Evolutionary conservation across 2,329 filamentous ascomycete genomes (phyloP).

Genomic region (Alternaria sp.): DNA sequence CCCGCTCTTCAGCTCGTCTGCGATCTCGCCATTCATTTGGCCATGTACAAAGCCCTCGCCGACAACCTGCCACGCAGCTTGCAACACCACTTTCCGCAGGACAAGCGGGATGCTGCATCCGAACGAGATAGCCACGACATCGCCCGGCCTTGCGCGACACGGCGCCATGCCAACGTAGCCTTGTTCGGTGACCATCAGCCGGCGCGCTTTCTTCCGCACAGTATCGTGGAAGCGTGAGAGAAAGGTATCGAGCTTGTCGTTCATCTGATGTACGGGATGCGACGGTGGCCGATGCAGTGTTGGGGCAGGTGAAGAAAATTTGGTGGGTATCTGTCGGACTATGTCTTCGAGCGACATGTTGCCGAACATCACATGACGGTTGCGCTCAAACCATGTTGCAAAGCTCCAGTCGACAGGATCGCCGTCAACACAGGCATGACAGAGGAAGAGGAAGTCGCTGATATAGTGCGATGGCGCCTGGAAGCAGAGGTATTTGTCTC

Average conservation of each 20-base stretch:
- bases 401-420: conserved; percentile 34
- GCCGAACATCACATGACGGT: conserved; percentile 25
- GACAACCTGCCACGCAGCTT: conserved; percentile 33
- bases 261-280: conserved; percentile 18
- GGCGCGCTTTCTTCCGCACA: conserved; percentile 36
- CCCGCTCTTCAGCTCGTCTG: conserved; percentile 15
- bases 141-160: conserved; percentile 33
- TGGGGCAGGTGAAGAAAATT: conserved; percentile 2
- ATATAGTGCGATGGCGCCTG: conserved; percentile 32
- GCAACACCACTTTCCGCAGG: conserved; percentile 19
- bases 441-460: conserved; percentile 35
- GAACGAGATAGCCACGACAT: conserved; percentile 40
- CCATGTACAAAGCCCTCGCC: conserved; percentile 38
- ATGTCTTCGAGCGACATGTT: conserved; percentile 21
- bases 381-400: conserved; percentile 35
- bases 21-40: conserved; percentile 38
- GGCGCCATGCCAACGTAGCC: conserved; percentile 38
- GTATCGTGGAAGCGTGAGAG: conserved; percentile 39
- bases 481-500: conserved; percentile 41
- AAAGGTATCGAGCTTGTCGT: conserved; percentile 31
- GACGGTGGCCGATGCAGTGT: conserved; percentile 20
- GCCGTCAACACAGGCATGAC: conserved; percentile 25
- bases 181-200: conserved; percentile 33
- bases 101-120: conserved; percentile 48
- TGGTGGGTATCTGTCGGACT: conserved; percentile 11